A percentile compares a stretch with the other conserved stretches of the same genome.
These are phyloP conservation scores for Arthrinium phaeospermum DNA, from an alignment of 2,329 filamentous ascomycete species.

Conservation along the genomic window DNA sequence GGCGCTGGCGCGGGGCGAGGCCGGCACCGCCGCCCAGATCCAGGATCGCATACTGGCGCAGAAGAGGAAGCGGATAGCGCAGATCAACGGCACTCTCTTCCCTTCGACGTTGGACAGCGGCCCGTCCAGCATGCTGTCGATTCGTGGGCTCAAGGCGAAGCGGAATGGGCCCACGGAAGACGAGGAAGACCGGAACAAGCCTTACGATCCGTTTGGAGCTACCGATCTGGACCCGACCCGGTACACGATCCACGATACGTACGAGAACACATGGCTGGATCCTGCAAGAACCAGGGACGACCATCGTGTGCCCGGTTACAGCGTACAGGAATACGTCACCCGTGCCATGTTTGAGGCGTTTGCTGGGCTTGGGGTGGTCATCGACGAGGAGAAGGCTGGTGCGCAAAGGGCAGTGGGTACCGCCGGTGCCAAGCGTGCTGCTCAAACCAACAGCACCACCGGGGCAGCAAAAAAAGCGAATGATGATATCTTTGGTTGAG, in stretches of 20 bases:
- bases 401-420: constrained; percentile 43
- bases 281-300: constrained; percentile 67
- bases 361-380: constrained; percentile 83
- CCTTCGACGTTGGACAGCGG: constrained; percentile 33
- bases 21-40: constrained; percentile 64
- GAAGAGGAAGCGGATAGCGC: constrained; percentile 70
- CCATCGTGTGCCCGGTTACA: constrained; percentile 81
- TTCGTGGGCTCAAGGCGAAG: constrained; percentile 80
- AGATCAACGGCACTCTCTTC: constrained; percentile 44
- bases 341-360: constrained; percentile 88
- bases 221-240: constrained; percentile 68
- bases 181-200: constrained; percentile 68
- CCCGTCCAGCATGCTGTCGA: constrained; percentile 55
- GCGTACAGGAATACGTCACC: constrained; percentile 79
- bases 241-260: constrained; percentile 71
- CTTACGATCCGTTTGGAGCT: constrained; percentile 90
- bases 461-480: constrained; percentile 51
- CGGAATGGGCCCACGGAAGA: constrained; percentile 51
- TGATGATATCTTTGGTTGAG: constrained; percentile 49
- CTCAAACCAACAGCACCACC: constrained; percentile 37
- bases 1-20: constrained; percentile 66
- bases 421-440: constrained; percentile 42
- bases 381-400: constrained; percentile 73
- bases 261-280: constrained; percentile 78
- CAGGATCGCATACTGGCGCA: constrained; percentile 71